A percentile compares a stretch with the other conserved stretches of the same genome.
phyloP scores from a whole-genome alignment of 2,329 filamentous ascomycete species.

The Alternaria rosae region DNA sequence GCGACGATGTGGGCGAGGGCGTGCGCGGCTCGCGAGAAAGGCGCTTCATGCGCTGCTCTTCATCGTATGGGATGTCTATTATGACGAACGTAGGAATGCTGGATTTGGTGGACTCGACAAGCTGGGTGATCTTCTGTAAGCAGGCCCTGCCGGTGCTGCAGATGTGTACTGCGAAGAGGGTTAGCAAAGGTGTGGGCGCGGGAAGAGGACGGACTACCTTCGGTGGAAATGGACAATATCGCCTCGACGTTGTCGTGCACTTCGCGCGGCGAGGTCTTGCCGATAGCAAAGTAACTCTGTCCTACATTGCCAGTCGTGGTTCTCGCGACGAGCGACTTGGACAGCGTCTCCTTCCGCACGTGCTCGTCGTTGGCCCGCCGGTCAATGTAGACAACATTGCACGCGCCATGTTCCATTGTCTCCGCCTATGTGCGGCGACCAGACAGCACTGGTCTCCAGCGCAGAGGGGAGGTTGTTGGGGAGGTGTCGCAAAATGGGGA shows the following conservation, averaged over 20 bases:
- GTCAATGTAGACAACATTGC: constrained; percentile 56
- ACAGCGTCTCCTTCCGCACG: constrained; percentile 48
- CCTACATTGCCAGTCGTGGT: constrained; percentile 44
- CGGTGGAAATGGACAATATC: constrained; percentile 51
- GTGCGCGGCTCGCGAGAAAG: constrained; percentile 52
- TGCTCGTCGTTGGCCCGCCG: constrained; percentile 52
- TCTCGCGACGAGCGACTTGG: constrained; percentile 42
- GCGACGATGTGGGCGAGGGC: constrained; percentile 50
- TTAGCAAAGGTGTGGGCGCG: constrained; percentile 11
- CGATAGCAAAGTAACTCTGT: constrained; percentile 47
- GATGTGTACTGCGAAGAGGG: constrained; percentile 46
- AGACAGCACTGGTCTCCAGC: constrained; percentile 43
- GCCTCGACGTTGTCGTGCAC: constrained; percentile 51
- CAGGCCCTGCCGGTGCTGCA: constrained; percentile 50
- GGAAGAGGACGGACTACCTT: constrained; percentile 41
- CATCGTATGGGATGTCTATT: constrained; percentile 54
- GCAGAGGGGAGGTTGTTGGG: constrained; percentile 33
- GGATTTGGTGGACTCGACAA: constrained; percentile 43
- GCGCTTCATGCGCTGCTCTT: constrained; percentile 52
- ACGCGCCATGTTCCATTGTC: constrained; percentile 55
- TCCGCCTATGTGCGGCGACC: constrained; percentile 42
- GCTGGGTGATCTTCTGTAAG: constrained; percentile 46
- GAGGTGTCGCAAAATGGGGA: constrained; percentile 30
- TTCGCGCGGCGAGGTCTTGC: constrained; percentile 42
- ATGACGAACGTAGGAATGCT: constrained; percentile 51